Base-by-base conservation (phyloP, 2,329 filamentous ascomycete genomes). In the Chlorencoelia australis region DNA sequence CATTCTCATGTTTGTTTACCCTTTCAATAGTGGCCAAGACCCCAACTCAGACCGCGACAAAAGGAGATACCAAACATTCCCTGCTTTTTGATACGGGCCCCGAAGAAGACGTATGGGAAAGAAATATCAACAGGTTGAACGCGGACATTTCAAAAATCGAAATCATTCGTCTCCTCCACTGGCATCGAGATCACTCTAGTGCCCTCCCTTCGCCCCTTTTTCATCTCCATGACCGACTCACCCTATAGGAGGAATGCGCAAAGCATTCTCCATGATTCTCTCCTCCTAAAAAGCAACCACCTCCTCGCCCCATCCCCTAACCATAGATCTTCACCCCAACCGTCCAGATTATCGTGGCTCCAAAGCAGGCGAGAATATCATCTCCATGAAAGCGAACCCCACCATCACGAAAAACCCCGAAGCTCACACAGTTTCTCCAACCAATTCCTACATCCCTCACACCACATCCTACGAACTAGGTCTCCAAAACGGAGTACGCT, bases 181-280 rank as follows among this genome's bases (percentile, higher is more conserved):
- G 69, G 69, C 67, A 74, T 53, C 61, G 69, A 25, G 67, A 74
- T 43, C 67, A 74, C 44, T 70, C 67, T 17, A 67, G 66, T 27
- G 35, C n/a, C 4, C 15, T n/a, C n/a, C n/a, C n/a, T n/a, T n/a
- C n/a, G n/a, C n/a, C n/a, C n/a, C n/a, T n/a, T n/a, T n/a, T n/a
- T n/a, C n/a, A n/a, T n/a, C n/a, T n/a, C n/a, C n/a, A n/a, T n/a
- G n/a, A n/a, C n/a, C n/a, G n/a, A n/a, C n/a, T n/a, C n/a, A n/a
- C n/a, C n/a, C n/a, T n/a, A n/a, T n/a, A n/a, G n/a, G n/a, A n/a
- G n/a, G n/a, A n/a, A n/a, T n/a, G n/a, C n/a, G n/a, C n/a, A n/a
- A n/a, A n/a, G n/a, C n/a, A n/a, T n/a, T n/a, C n/a, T n/a, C n/a
- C n/a, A n/a, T n/a, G n/a, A n/a, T n/a, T n/a, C n/a, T n/a, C n/a